phyloP scores from a whole-genome alignment of 106 monocot genomes.

The Dactylorhiza incarnata region DNA sequence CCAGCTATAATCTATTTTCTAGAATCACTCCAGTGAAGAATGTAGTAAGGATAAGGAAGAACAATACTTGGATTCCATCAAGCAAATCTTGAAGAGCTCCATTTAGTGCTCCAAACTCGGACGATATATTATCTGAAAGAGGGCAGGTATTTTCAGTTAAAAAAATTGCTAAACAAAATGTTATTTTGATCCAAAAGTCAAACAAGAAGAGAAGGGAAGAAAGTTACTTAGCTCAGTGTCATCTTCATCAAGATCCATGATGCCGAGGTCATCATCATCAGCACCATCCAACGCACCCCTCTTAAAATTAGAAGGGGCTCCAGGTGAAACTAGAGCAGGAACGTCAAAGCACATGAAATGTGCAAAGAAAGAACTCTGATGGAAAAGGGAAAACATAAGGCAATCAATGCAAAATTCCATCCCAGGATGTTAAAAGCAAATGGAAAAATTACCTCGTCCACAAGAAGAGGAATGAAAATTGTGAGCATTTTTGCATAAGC shows the following conservation, averaged over 20 bases:
- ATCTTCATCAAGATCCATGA: conserved; percentile 87
- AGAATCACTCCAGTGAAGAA: not conserved
- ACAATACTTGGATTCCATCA: conserved; percentile 91
- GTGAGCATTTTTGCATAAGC: conserved; percentile 99
- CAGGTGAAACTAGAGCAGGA: conserved; percentile 67
- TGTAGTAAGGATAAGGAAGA: conserved; percentile 1
- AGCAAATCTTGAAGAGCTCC: conserved; percentile 97
- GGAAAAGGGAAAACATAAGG: conserved; percentile 4
- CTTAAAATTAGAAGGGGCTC: conserved; percentile 31
- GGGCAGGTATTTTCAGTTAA: not conserved
- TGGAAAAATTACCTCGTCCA: conserved; percentile 76
- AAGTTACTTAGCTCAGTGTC: conserved; percentile 48
- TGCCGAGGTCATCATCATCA: conserved; percentile 63
- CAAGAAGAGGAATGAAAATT: conserved; percentile 98
- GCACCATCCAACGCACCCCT: conserved; percentile 30
- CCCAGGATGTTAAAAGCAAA: not conserved
- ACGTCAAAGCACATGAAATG: conserved; percentile 99
- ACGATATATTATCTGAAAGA: conserved; percentile 42
- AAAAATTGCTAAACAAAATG: conserved; percentile 6
- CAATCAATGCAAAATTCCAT: not conserved
- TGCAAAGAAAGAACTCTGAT: conserved; percentile 98
- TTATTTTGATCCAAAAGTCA: not conserved
- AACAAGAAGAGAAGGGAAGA: conserved; percentile 12
- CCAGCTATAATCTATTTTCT: not conserved
- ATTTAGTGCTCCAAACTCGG: conserved; percentile 77